Evolutionary conservation across 2,329 filamentous ascomycete genomes (phyloP).

Genomic region (Penicillium sp.): DNA sequence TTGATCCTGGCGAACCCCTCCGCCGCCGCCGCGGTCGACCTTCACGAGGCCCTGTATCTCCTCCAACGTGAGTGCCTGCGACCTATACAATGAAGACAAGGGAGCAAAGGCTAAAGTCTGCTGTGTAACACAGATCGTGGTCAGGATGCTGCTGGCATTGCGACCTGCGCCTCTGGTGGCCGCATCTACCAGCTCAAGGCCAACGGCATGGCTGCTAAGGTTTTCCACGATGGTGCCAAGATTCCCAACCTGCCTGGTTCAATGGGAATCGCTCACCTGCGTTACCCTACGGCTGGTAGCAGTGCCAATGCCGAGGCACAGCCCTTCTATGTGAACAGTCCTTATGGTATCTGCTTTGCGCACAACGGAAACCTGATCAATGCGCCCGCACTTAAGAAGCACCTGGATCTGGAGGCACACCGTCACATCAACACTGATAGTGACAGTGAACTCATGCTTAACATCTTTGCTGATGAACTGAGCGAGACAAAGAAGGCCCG

Average conservation of each 20-base stretch:
- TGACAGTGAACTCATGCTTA: slow-evolving; percentile 84
- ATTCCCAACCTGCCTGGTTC: slow-evolving; percentile 75
- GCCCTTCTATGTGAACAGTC: slow-evolving; percentile 88
- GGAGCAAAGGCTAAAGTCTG: slow-evolving; percentile 20
- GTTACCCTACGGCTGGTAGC: slow-evolving; percentile 88
- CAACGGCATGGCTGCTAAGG: slow-evolving; percentile 81
- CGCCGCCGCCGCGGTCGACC: slow-evolving; percentile 58
- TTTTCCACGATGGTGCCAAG: slow-evolving; percentile 78
- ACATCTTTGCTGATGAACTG: slow-evolving; percentile 81
- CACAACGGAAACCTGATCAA: slow-evolving; percentile 93
- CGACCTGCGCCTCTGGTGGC: slow-evolving; percentile 71
- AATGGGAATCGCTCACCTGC: slow-evolving; percentile 82
- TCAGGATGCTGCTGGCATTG: slow-evolving; percentile 86
- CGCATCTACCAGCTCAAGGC: slow-evolving; percentile 88
- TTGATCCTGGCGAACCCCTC: slow-evolving; percentile 61
- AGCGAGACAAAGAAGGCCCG: slow-evolving; percentile 79
- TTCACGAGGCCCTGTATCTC: slow-evolving; percentile 72
- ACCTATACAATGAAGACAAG: slow-evolving; percentile 18
- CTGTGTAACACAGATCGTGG: slow-evolving; percentile 59
- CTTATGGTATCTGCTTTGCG: slow-evolving; percentile 77
- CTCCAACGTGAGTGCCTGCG: slow-evolving; percentile 54
- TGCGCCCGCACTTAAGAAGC: slow-evolving; percentile 66
- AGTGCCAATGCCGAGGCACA: slow-evolving; percentile 83
- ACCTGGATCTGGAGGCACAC: slow-evolving; percentile 75
- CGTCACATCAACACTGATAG: slow-evolving; percentile 89